Evolutionary conservation across 768 basidiomycete genomes (phyloP).

Genomic region (Xerocomellus amylosporus): DNA sequence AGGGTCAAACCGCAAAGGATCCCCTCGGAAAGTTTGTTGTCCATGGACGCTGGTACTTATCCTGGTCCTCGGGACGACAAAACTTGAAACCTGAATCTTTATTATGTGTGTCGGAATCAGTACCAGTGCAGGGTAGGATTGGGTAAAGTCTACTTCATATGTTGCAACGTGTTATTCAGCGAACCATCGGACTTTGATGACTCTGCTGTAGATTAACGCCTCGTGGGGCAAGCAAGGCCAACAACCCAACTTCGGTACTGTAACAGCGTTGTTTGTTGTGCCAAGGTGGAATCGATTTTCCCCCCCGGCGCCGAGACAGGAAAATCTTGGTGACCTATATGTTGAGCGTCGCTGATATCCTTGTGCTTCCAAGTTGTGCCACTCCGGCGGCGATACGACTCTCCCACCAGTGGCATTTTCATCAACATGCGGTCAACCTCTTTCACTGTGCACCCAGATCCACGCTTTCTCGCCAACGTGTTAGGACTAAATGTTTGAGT

Average conservation of each 20-base stretch:
- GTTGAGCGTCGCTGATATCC: neutral
- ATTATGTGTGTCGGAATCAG: slow-evolving; percentile 7
- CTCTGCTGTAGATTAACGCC: slow-evolving; percentile 6
- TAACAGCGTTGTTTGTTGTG: neutral
- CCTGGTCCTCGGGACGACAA: slow-evolving; percentile 1
- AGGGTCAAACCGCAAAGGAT: slow-evolving; percentile 5
- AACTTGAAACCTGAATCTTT: neutral
- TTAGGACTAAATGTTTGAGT: neutral
- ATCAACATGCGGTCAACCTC: slow-evolving; percentile 6
- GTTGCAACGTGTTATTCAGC: slow-evolving; percentile 14
- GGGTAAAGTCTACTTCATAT: slow-evolving; percentile 8
- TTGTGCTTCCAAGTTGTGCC: neutral
- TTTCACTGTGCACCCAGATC: neutral
- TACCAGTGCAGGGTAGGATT: neutral
- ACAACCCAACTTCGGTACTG: neutral
- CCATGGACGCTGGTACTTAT: neutral
- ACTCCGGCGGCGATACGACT: neutral
- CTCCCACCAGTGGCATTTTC: neutral
- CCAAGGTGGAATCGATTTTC: neutral
- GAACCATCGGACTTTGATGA: neutral
- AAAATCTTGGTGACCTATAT: neutral
- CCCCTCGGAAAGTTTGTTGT: slow-evolving; percentile 8
- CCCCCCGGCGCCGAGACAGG: neutral
- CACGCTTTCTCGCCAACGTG: slow-evolving; percentile 12
- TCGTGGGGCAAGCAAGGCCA: slow-evolving; percentile 22